These are phyloP conservation scores for Didymella glomerata DNA, from an alignment of 2,329 filamentous ascomycete genomes.

Conservation along the genomic window DNA sequence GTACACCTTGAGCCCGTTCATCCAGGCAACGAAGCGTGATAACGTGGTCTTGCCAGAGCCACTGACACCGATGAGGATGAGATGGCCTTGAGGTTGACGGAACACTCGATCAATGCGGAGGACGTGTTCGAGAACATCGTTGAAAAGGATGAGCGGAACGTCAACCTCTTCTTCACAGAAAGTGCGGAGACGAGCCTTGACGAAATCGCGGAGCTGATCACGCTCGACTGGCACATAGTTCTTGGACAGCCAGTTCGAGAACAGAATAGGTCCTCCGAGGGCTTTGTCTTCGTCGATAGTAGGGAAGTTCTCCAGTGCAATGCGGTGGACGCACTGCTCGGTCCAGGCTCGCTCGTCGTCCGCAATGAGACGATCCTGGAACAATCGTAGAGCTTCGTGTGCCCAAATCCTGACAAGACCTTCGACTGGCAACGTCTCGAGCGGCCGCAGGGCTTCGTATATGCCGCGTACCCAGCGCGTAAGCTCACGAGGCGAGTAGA, in stretches of 20 bases:
- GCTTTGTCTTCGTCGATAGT: conserved; percentile 92
- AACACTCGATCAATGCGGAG: conserved; percentile 98
- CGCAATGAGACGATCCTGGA: conserved; percentile 94
- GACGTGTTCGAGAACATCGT: conserved; percentile 97
- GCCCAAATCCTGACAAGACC: conserved; percentile 97
- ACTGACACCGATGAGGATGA: conserved; percentile 98
- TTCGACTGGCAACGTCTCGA: conserved; percentile 87
- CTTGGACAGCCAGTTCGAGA: conserved; percentile 99
- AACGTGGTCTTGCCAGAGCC: conserved; percentile 98
- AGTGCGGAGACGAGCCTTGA: conserved; percentile 94
- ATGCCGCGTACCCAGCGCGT: conserved; percentile 97
- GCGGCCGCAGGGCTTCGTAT: conserved; percentile 93
- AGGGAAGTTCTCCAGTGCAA: conserved; percentile 91
- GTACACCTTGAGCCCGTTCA: conserved; percentile 99
- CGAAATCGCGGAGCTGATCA: conserved; percentile 93
- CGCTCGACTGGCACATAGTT: conserved; percentile 97
- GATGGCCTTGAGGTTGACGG: conserved; percentile 95
- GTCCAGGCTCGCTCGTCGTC: conserved; percentile 98
- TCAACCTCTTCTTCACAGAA: conserved; percentile 99
- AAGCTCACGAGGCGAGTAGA: conserved; percentile 98
- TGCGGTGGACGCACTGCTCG: conserved; percentile 82
- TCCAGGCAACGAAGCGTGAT: conserved; percentile 98
- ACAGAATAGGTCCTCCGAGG: conserved; percentile 90
- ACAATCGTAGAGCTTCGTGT: conserved; percentile 92
- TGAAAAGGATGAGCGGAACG: conserved; percentile 98